Percentiles rank a stretch among this genome's conserved stretches.
Evolutionary conservation across 2,329 filamentous ascomycete genomes (phyloP).

Genomic region (Hymenoscyphus albidus): DNA sequence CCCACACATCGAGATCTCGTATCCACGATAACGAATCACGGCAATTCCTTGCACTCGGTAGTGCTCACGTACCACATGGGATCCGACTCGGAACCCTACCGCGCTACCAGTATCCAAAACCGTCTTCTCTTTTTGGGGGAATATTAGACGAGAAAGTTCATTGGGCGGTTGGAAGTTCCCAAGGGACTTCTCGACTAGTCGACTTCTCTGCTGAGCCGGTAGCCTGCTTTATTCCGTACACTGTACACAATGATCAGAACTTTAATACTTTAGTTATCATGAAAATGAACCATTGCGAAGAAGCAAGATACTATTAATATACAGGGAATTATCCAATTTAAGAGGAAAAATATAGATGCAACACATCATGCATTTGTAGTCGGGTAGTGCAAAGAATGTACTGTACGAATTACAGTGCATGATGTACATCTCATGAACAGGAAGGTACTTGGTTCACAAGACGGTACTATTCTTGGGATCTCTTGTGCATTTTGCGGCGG

Average conservation of each 20-base stretch:
- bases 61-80: not conserved
- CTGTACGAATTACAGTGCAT: too few species aligned
- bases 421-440: too few species aligned
- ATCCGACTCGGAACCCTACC: not conserved
- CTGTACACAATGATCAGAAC: not conserved
- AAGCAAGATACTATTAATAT: not conserved
- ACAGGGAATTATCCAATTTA: not conserved
- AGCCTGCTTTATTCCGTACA: not conserved
- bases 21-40: not conserved
- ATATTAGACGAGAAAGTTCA: slow-evolving; percentile 14
- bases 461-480: slow-evolving; percentile 3
- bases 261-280: not conserved
- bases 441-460: not conserved
- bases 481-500: slow-evolving; percentile 4
- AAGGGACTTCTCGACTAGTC: too few species aligned
- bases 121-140: slow-evolving; percentile 8
- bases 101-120: not conserved
- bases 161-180: slow-evolving; percentile 5
- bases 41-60: slow-evolving; percentile 5
- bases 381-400: not conserved
- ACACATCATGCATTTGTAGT: not conserved
- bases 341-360: not conserved
- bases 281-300: not conserved
- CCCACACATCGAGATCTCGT: not conserved
- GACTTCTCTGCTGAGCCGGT: too few species aligned